Base-by-base conservation (phyloP, 2,329 filamentous ascomycete species). In the Torrubiella hemipterigena region DNA sequence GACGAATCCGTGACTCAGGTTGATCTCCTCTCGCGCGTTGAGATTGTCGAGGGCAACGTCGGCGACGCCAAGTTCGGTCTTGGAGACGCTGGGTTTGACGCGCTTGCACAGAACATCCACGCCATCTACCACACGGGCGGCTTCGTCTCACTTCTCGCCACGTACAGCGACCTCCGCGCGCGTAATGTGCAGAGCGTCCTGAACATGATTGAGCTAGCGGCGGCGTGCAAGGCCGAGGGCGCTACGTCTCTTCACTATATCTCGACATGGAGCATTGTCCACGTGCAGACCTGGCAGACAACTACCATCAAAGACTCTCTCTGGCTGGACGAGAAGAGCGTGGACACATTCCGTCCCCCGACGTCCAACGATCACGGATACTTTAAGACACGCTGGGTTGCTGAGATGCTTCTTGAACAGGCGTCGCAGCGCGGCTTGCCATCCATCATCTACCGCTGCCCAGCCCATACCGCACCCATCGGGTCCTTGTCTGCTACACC, bases 351-450 rank as follows among this genome's bases (percentile, higher is more conserved):
- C 29, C 30, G 34, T 14, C 43, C 44, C 8, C 44, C 45, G 2
- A 34, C 44, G 4, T 40, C 42, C 10, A 41, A 46, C 25, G 42
- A 47, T 18, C 38, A 37, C 10, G 45, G 44, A 12, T 48, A 47
- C 38, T 48, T 48, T 38, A 47, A 47, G 38, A 43, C 42, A 9
- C 40, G 43, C 12, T 47, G 45, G 45, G 45, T 44, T 10, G 40
- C 44, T 3, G 45, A 48, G 42, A 43, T 34, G 23, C 27, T 48
- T 10, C 38, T 48, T 11, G 31, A 30, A 29, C 38, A 44, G 35
- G 45, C 45, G 16, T 42, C 44, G 7, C 35, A 36, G 19, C 37
- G 45, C 6, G 44, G 45, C 4, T 46, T 47, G 34, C 45, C 40
- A 3, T 35, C 42, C 6, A 41, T 39, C n/a, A 42, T 48, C 29